Evolutionary conservation across 805 yeast genomes (phyloP).

Genomic region (Yamadazyma sp.): DNA sequence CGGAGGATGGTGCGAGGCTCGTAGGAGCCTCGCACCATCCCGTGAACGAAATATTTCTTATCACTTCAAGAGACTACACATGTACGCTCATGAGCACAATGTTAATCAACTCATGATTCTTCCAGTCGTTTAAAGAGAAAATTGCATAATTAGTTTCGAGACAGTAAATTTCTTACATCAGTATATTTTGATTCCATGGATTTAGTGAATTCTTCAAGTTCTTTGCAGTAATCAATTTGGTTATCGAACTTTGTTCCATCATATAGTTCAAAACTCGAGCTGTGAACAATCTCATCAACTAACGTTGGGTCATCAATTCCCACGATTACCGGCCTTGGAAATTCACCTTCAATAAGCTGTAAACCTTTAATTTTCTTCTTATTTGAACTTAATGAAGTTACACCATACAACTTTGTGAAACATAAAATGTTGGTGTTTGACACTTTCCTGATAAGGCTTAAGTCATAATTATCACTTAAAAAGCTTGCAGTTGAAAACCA

Average conservation of each 20-base stretch:
- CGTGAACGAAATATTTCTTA: background rate
- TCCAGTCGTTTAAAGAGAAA: constrained; percentile 2
- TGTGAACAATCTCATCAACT: constrained; percentile 2
- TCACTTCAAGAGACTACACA: background rate
- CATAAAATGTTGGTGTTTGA: constrained; percentile 1
- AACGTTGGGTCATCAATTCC: constrained; percentile 1
- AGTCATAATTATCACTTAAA: constrained; percentile 1
- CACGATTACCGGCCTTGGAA: constrained; percentile 1
- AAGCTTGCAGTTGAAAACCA: constrained; percentile 1
- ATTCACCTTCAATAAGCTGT: constrained; percentile 2
- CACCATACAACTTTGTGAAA: constrained; percentile 2
- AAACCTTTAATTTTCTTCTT: constrained; percentile 2
- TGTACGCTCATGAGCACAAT: constrained; percentile 2
- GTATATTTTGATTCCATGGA: background rate
- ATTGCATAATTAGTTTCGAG: constrained; percentile 1
- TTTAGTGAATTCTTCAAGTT: constrained; percentile 2
- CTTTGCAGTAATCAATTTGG: constrained; percentile 1
- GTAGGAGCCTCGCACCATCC: background rate
- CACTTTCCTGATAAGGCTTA: constrained; percentile 1
- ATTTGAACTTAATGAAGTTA: constrained; percentile 1
- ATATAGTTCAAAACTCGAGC: constrained; percentile 1
- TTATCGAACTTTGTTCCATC: constrained; percentile 3
- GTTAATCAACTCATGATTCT: constrained; percentile 1
- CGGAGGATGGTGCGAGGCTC: background rate
- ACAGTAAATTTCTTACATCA: constrained; percentile 1